phyloP scores from a whole-genome alignment of 2,329 filamentous ascomycete genomes.

The Clathrospora elynae region DNA sequence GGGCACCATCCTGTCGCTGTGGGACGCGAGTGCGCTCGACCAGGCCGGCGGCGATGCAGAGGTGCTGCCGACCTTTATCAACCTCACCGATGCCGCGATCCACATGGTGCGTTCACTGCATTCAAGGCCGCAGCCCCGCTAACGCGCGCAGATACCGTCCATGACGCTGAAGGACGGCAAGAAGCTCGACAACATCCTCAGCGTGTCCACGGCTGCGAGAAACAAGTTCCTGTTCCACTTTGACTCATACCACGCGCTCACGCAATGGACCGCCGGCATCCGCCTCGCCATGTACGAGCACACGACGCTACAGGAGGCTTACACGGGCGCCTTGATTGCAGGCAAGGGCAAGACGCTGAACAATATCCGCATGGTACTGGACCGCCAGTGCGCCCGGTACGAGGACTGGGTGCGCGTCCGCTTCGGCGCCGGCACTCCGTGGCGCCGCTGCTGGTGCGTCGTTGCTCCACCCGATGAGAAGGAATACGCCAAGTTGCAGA shows the following conservation, averaged over 20 bases:
- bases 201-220: conserved; percentile 90
- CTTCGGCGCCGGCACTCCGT: conserved; percentile 94
- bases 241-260: conserved; percentile 88
- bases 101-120: conserved; percentile 76
- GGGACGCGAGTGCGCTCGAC: conserved; percentile 93
- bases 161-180: conserved; percentile 85
- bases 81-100: conserved; percentile 94
- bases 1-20: conserved; percentile 90
- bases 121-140: conserved; percentile 7
- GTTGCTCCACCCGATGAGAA: conserved; percentile 93
- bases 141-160: conserved; percentile 61
- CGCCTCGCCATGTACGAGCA: conserved; percentile 94
- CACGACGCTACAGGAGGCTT: conserved; percentile 89
- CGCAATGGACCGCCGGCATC: conserved; percentile 95
- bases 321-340: conserved; percentile 92
- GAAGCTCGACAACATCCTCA: conserved; percentile 90
- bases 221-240: conserved; percentile 97
- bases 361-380: conserved; percentile 88
- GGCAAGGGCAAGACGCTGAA: conserved; percentile 90
- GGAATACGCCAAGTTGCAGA: conserved; percentile 81
- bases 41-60: conserved; percentile 82
- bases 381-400: conserved; percentile 73
- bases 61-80: conserved; percentile 90
- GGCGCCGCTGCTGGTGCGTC: conserved; percentile 96
- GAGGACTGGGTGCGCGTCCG: conserved; percentile 95